phyloP scores from a whole-genome alignment of 177 flowering plant genomes.

The Telopea speciosissima region DNA sequence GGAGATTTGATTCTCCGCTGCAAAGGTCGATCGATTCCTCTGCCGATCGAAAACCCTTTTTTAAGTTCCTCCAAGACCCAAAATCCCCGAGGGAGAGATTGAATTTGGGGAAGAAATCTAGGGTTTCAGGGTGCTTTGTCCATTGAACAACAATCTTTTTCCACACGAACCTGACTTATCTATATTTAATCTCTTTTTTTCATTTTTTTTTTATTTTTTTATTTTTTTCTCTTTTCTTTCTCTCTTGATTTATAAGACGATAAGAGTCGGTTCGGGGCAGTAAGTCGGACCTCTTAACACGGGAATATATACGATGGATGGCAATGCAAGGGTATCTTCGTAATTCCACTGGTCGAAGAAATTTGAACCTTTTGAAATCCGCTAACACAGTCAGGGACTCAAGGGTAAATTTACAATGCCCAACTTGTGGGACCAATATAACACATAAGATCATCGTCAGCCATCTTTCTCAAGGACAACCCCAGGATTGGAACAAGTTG shows the following conservation, averaged over 20 bases:
- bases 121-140: neutral
- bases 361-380: no score
- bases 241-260: neutral
- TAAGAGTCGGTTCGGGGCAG: neutral
- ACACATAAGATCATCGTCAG: no score
- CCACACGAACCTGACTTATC: no score
- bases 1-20: neutral
- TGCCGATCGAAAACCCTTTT: neutral
- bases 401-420: no score
- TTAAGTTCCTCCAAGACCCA: neutral
- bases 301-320: no score
- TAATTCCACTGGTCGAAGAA: no score
- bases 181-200: neutral
- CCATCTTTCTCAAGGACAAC: no score
- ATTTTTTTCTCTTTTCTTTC: neutral
- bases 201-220: neutral
- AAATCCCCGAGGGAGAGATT: neutral
- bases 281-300: neutral
- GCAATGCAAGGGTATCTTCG: neutral
- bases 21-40: neutral
- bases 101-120: neutral
- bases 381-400: no score
- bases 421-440: no score
- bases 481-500: no score
- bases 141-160: neutral